These are phyloP conservation scores for Coniella vitis DNA, from an alignment of 2,329 filamentous ascomycete species.

Conservation along the genomic window DNA sequence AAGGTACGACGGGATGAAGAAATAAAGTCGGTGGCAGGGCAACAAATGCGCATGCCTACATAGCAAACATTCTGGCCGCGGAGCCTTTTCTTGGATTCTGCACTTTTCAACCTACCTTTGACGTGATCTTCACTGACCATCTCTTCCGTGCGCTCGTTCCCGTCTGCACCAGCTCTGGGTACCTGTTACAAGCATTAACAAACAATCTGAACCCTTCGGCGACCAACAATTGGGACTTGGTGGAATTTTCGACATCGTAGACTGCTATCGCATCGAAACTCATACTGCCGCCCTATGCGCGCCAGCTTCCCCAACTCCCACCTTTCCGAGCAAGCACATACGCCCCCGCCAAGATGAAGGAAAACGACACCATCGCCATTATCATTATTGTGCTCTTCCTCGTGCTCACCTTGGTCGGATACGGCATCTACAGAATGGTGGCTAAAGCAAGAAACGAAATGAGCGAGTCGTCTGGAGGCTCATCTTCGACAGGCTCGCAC, in stretches of 20 bases:
- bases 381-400: slow-evolving; percentile 62
- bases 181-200: too few relatives aligned
- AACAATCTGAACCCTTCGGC: too few relatives aligned
- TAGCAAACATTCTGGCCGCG: too few relatives aligned
- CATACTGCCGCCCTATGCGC: not conserved
- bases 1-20: not conserved
- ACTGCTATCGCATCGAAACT: too few relatives aligned
- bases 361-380: slow-evolving; percentile 62
- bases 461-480: slow-evolving; percentile 28
- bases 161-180: too few relatives aligned
- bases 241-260: too few relatives aligned
- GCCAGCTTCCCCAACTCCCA: not conserved
- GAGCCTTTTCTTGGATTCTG: too few relatives aligned
- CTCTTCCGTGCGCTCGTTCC: too few relatives aligned
- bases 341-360: slow-evolving; percentile 43
- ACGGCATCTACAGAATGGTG: slow-evolving; percentile 58
- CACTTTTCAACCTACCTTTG: too few relatives aligned
- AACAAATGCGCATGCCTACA: not conserved
- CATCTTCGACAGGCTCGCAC: slow-evolving; percentile 8
- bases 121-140: too few relatives aligned
- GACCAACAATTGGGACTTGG: too few relatives aligned
- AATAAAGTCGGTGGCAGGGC: slow-evolving; percentile 2
- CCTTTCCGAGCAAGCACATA: not conserved
- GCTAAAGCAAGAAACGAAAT: slow-evolving; percentile 40
- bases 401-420: slow-evolving; percentile 53